A percentile compares a stretch with the other conserved stretches of the same genome.
Conservation (phyloP, 805 yeast genomes). For the Saccharomyces mikatae region DNA sequence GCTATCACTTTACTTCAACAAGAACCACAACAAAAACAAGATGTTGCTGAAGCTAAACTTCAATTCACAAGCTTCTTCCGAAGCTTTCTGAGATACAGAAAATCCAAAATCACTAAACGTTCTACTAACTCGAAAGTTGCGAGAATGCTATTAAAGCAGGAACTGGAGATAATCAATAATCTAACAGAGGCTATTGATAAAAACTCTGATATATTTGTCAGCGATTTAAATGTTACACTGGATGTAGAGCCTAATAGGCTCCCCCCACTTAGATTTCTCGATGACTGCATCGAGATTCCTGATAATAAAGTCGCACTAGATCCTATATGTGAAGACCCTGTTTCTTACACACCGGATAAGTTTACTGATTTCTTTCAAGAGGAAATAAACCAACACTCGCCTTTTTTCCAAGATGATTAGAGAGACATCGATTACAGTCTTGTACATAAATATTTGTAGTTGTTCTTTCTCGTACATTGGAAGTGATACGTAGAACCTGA, state of each 20-base stretch:
- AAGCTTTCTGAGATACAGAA: neutral
- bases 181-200: neutral
- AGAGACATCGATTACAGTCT: neutral
- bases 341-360: neutral
- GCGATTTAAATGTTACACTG: neutral
- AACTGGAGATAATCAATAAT: neutral
- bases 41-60: neutral
- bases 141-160: neutral
- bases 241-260: neutral
- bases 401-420: neutral
- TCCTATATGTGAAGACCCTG: neutral
- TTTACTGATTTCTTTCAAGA: neutral
- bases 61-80: neutral
- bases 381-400: neutral
- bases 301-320: neutral
- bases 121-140: neutral
- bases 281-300: neutral
- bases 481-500: neutral
- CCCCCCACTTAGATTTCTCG: neutral
- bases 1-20: neutral
- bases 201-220: neutral
- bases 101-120: neutral
- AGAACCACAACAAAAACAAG: neutral
- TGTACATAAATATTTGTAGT: neutral
- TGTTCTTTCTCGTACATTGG: neutral